phyloP scores from a whole-genome alignment of 306 rosid species.

The Sophora flavescens region DNA sequence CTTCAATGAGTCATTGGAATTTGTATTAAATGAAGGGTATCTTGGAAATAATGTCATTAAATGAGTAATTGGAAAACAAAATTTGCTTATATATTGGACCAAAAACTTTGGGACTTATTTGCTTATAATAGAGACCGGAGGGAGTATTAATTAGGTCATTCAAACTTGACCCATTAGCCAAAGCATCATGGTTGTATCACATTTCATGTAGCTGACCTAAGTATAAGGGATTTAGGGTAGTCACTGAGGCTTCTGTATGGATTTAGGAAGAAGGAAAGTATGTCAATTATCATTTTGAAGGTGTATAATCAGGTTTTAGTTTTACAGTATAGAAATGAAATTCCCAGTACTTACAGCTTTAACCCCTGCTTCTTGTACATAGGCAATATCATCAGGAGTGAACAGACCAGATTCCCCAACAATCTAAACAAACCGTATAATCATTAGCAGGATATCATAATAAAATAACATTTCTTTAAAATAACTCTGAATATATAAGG shows the following conservation, averaged over 20 bases:
- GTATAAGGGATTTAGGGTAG: not conserved
- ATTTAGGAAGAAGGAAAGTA: not conserved
- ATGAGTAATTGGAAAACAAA: too few species aligned
- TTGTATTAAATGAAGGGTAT: too few species aligned
- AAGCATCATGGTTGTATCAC: not conserved
- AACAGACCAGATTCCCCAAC: slow-evolving; percentile 97
- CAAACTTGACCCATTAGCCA: not conserved
- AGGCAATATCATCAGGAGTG: slow-evolving; percentile 81
- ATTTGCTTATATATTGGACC: too few species aligned
- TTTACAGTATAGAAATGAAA: slow-evolving; percentile 35
- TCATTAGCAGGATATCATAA: slow-evolving; percentile 21
- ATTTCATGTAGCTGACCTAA: not conserved
- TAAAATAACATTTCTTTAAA: not conserved
- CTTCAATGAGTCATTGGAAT: too few species aligned
- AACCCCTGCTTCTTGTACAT: slow-evolving; percentile 94
- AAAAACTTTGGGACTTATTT: too few species aligned
- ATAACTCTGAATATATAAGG: slow-evolving; percentile 1
- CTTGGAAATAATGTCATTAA: too few species aligned
- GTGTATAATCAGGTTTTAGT: not conserved
- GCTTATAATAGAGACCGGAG: too few species aligned
- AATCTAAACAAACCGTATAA: slow-evolving; percentile 58
- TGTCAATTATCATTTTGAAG: slow-evolving; percentile 18
- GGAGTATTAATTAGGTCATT: not conserved
- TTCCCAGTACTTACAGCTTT: slow-evolving; percentile 71
- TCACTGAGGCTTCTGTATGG: not conserved